Percentiles rank a stretch among this genome's conserved stretches.
These are phyloP conservation scores for Suhomyces panamericanus DNA, from an alignment of 1,139 yeast species.

Conservation along the genomic window DNA sequence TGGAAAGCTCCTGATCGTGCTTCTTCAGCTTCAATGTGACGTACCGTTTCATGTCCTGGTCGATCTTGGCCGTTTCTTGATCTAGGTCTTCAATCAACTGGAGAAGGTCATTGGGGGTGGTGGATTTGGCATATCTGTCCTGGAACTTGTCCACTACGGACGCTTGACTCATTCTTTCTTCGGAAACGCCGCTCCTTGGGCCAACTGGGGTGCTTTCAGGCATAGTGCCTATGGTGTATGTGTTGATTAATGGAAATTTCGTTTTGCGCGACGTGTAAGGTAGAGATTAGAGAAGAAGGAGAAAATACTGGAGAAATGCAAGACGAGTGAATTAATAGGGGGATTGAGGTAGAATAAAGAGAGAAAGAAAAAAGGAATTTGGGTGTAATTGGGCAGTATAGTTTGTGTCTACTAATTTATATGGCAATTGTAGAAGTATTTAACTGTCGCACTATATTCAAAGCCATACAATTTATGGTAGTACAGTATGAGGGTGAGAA, in stretches of 20 bases:
- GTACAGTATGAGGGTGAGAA: too few relatives aligned
- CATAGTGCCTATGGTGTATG: constrained; percentile 1
- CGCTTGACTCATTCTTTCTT: constrained; percentile 3
- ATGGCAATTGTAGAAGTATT: too few relatives aligned
- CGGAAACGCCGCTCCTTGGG: constrained; percentile 1
- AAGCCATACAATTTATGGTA: too few relatives aligned
- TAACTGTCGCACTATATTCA: too few relatives aligned
- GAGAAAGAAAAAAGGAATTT: too few relatives aligned
- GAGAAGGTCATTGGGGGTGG: constrained; percentile 23
- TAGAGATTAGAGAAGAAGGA: background rate
- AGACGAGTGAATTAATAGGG: too few relatives aligned
- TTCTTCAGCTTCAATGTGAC: constrained; percentile 29
- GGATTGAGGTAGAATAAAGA: too few relatives aligned
- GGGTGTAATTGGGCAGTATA: too few relatives aligned
- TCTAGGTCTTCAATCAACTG: constrained; percentile 24
- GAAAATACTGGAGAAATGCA: background rate
- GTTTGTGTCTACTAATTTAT: too few relatives aligned
- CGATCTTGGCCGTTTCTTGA: constrained; percentile 20
- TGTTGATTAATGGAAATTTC: background rate
- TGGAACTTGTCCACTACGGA: constrained; percentile 3
- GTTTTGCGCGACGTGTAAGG: constrained; percentile 6
- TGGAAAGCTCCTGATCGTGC: constrained; percentile 38
- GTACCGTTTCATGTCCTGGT: constrained; percentile 29
- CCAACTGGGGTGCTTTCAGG: background rate
- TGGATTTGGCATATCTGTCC: constrained; percentile 11